Evolutionary conservation across 768 basidiomycete species (phyloP).

Genomic region (Termitomyces sp.): DNA sequence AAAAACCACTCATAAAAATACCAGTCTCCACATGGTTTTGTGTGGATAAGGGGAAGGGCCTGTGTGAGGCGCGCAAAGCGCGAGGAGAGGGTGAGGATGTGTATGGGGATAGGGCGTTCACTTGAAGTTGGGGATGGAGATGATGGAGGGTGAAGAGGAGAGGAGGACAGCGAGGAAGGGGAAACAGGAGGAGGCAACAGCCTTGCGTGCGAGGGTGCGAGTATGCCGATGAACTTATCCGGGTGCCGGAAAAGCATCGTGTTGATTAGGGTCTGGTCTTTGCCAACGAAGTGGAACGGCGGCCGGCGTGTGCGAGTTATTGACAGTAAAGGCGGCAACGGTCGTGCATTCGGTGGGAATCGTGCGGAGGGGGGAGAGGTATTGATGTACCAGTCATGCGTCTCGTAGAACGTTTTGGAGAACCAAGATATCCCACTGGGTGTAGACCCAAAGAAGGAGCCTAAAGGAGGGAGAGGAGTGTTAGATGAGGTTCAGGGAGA

Average conservation of each 20-base stretch:
- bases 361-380: slow-evolving; percentile 17
- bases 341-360: background rate
- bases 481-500: background rate
- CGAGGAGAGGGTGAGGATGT: background rate
- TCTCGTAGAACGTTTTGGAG: slow-evolving; percentile 36
- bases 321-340: background rate
- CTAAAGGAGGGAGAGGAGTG: slow-evolving; percentile 19
- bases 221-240: slow-evolving; percentile 34
- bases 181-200: slow-evolving; percentile 1
- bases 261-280: slow-evolving; percentile 53
- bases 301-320: background rate
- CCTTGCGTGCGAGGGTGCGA: slow-evolving; percentile 15
- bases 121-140: background rate
- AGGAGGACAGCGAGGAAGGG: background rate
- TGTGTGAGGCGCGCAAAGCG: slow-evolving; percentile 2
- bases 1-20: slow-evolving; percentile 50
- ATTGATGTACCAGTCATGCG: slow-evolving; percentile 45
- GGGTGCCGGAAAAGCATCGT: slow-evolving; percentile 40
- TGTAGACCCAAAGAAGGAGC: slow-evolving; percentile 55
- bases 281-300: slow-evolving; percentile 40
- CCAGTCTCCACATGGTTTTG: slow-evolving; percentile 33
- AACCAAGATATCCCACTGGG: slow-evolving; percentile 41
- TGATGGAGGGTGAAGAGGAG: background rate
- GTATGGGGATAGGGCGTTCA: too few species aligned
- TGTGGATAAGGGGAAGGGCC: background rate